Evolutionary conservation across 345 rosid species (phyloP).

Genomic region (Camelina hispida): DNA sequence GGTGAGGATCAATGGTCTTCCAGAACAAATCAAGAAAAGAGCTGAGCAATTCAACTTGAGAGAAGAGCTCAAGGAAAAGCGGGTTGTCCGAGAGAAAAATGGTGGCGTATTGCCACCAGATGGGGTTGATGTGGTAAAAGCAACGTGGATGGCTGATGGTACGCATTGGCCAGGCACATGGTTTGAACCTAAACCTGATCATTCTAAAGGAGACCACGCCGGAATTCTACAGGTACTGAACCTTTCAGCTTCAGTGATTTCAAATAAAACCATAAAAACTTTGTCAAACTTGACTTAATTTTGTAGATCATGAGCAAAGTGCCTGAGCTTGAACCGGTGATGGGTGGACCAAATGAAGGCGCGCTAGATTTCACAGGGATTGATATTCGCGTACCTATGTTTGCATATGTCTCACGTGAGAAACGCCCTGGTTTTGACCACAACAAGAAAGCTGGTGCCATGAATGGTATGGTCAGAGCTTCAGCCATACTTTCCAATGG

Average conservation of each 20-base stretch:
- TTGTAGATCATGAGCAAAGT: conserved; percentile 79
- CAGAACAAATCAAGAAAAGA: conserved; percentile 74
- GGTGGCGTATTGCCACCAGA: conserved; percentile 60
- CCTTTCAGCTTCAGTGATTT: conserved; percentile 4
- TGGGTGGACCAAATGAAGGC: conserved; percentile 74
- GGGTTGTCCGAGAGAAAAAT: conserved; percentile 60
- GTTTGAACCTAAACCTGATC: conserved; percentile 67
- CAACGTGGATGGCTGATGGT: conserved; percentile 99
- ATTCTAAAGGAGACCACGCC: conserved; percentile 87
- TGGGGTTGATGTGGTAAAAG: conserved; percentile 54
- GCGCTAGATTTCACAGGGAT: conserved; percentile 72
- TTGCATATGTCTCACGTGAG: conserved; percentile 82
- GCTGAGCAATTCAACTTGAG: conserved; percentile 61
- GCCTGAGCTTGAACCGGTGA: conserved; percentile 71
- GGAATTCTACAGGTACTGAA: conserved; percentile 61
- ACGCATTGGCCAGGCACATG: conserved; percentile 99
- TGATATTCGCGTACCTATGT: conserved; percentile 83
- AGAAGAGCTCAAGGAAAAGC: conserved; percentile 68
- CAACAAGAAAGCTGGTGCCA: conserved; percentile 95
- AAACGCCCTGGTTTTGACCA: conserved; percentile 87
- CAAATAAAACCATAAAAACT: conserved; percentile 10
- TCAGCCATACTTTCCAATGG: conserved; percentile 87
- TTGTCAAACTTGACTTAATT: conserved; percentile 9
- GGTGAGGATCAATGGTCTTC: conserved; percentile 89
- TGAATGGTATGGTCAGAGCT: conserved; percentile 95